Evolutionary conservation across 1,284 basidiomycete genomes (phyloP).

Genomic region (Cystobasidium slooffiae): DNA sequence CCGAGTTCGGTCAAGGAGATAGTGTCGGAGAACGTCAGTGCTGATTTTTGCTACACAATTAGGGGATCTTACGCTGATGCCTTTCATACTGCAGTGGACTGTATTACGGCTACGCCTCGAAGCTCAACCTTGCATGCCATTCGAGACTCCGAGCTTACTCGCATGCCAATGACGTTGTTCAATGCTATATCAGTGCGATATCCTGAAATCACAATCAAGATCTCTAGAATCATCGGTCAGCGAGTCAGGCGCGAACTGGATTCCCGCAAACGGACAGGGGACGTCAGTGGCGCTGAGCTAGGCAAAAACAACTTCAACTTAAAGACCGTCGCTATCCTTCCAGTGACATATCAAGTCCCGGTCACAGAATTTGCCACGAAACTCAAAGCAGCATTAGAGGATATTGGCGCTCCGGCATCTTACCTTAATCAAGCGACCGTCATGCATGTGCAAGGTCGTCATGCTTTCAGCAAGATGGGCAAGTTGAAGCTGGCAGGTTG

Average conservation of each 20-base stretch:
- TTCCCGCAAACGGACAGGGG: constrained; percentile 54
- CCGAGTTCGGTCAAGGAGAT: constrained; percentile 89
- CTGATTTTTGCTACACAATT: neutral
- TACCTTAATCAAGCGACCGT: constrained; percentile 91
- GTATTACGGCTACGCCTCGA: constrained; percentile 88
- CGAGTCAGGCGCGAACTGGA: constrained; percentile 84
- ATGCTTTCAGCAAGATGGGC: constrained; percentile 91
- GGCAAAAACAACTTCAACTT: constrained; percentile 85
- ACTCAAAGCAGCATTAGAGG: constrained; percentile 81
- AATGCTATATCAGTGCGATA: constrained; percentile 83
- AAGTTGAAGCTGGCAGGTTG: constrained; percentile 91
- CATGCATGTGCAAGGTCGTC: constrained; percentile 82
- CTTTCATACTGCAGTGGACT: constrained; percentile 67
- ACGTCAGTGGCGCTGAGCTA: constrained; percentile 55
- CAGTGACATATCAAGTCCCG: constrained; percentile 78
- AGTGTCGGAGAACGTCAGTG: constrained; percentile 60
- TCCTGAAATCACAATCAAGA: constrained; percentile 93
- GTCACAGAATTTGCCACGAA: constrained; percentile 85
- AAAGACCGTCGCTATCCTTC: constrained; percentile 87
- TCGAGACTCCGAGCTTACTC: constrained; percentile 94
- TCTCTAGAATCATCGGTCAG: constrained; percentile 89
- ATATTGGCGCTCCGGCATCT: constrained; percentile 82
- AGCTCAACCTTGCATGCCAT: constrained; percentile 95
- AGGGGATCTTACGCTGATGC: constrained; percentile 75
- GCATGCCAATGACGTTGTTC: constrained; percentile 96